phyloP scores from a whole-genome alignment of 257 asterid genomes.

The Jacaranda mimosifolia region DNA sequence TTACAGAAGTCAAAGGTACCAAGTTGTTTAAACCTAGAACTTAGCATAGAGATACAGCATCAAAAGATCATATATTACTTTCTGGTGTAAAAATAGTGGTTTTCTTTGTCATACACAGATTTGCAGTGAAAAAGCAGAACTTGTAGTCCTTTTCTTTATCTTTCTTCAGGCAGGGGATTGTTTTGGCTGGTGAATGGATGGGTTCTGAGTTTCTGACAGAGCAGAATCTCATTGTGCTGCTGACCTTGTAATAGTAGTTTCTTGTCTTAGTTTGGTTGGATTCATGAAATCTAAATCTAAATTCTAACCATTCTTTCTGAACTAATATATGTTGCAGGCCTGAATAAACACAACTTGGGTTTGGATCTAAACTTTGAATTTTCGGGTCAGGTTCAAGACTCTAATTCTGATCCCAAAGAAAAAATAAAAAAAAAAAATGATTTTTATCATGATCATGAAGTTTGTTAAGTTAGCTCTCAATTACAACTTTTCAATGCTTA shows the following conservation, averaged over 20 bases:
- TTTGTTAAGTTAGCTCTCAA: too few species aligned
- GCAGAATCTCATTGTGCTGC: constrained; percentile 6
- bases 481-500: too few species aligned
- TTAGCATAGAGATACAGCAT: neutral
- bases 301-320: neutral
- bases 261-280: neutral
- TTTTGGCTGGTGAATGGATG: constrained; percentile 17
- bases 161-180: neutral
- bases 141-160: neutral
- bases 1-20: neutral
- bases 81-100: neutral
- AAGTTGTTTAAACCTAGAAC: neutral
- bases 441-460: too few species aligned
- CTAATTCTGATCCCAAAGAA: too few species aligned
- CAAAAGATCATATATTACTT: neutral
- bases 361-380: too few species aligned
- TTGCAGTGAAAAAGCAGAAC: constrained; percentile 2
- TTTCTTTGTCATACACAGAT: neutral
- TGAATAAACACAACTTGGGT: too few species aligned
- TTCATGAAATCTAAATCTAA: neutral
- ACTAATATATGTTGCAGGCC: too few species aligned
- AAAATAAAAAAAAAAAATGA: too few species aligned
- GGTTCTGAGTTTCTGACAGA: constrained; percentile 23
- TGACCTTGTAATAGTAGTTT: constrained; percentile 6
- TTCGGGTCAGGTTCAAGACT: too few species aligned